These are phyloP conservation scores for Chenopodium berlandieri DNA, from an alignment of 148 eudicot species.

Conservation along the genomic window DNA sequence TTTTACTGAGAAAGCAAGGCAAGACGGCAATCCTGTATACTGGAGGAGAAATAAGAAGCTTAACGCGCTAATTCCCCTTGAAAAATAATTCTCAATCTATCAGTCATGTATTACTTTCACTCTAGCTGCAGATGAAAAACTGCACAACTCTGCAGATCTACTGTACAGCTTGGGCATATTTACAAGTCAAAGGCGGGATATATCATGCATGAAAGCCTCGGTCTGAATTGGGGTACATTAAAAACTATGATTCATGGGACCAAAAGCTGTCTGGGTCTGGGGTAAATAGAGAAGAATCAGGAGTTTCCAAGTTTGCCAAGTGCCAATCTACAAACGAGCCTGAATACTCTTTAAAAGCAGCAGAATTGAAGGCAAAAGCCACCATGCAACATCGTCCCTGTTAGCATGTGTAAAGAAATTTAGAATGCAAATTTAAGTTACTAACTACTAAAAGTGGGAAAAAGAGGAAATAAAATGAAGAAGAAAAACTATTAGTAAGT, in stretches of 20 bases:
- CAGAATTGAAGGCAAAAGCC: conserved; percentile 71
- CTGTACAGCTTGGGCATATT: conserved; percentile 25
- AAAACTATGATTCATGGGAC: conserved; percentile 49
- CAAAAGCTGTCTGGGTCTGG: conserved; percentile 78
- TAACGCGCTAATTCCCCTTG: background rate
- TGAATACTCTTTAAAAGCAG: conserved; percentile 61
- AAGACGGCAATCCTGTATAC: background rate
- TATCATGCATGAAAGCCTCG: background rate
- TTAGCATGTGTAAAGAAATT: background rate
- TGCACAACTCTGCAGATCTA: conserved; percentile 7
- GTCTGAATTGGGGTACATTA: background rate
- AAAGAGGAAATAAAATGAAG: background rate
- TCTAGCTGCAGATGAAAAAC: conserved; percentile 18
- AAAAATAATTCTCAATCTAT: conserved; percentile 7
- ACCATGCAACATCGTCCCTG: conserved; percentile 79
- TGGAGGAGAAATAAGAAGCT: background rate
- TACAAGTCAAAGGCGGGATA: conserved; percentile 11
- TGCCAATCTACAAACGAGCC: conserved; percentile 87
- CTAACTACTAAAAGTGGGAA: too few relatives aligned
- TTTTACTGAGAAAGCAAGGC: background rate
- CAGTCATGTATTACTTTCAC: conserved; percentile 3
- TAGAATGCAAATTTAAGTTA: background rate
- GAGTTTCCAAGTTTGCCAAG: conserved; percentile 75
- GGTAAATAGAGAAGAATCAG: conserved; percentile 59
- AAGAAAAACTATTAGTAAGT: background rate